phyloP scores from a whole-genome alignment of 169 alveolate genomes.

The Cryptosporidium sp. region DNA sequence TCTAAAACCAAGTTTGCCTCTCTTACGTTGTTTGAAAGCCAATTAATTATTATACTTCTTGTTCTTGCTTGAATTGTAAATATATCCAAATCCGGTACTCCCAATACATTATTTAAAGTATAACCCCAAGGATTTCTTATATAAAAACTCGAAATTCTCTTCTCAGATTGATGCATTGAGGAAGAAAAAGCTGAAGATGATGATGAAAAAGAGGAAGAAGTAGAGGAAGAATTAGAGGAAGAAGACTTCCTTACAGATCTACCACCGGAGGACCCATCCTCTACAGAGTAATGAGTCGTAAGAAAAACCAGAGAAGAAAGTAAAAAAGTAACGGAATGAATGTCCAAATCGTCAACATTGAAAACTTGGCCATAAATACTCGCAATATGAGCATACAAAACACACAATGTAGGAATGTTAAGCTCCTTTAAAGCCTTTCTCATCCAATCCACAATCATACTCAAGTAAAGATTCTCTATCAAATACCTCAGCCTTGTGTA shows the following conservation, averaged over 20 bases:
- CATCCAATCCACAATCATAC: constrained; percentile 72
- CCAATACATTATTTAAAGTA: constrained; percentile 24
- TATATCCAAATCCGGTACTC: constrained; percentile 49
- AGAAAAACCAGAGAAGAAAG: constrained; percentile 75
- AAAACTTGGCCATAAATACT: constrained; percentile 36
- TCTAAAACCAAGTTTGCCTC: constrained; percentile 62
- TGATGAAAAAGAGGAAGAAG: not conserved
- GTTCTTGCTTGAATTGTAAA: constrained; percentile 46
- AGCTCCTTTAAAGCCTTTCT: constrained; percentile 67
- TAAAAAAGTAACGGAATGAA: constrained; percentile 34
- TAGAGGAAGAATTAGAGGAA: constrained; percentile 2
- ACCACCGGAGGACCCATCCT: constrained; percentile 15
- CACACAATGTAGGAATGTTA: constrained; percentile 71
- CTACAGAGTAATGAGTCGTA: constrained; percentile 74
- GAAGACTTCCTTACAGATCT: not conserved
- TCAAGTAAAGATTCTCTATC: constrained; percentile 48
- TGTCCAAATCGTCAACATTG: constrained; percentile 32
- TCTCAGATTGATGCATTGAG: not conserved
- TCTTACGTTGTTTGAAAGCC: constrained; percentile 19
- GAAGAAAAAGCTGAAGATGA: not conserved
- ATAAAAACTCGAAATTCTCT: constrained; percentile 4
- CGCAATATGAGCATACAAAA: constrained; percentile 76
- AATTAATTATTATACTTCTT: constrained; percentile 14
- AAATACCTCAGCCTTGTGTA: constrained; percentile 45
- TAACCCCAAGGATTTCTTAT: constrained; percentile 54